These are phyloP conservation scores for Brettanomyces anomalus DNA, from an alignment of 805 yeast genomes.

Conservation along the genomic window DNA sequence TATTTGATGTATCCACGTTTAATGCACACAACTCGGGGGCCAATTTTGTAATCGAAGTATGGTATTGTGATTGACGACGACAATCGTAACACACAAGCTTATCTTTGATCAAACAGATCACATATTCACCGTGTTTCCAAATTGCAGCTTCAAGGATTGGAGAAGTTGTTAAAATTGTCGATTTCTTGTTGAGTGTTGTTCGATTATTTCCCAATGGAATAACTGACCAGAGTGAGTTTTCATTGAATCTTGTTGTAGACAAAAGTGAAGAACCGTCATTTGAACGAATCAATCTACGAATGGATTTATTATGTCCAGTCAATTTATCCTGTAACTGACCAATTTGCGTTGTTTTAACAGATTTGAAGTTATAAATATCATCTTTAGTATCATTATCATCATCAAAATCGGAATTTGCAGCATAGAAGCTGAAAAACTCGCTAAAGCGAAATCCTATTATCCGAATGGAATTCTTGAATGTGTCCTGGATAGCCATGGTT, in stretches of 20 bases:
- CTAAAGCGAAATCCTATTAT: slow-evolving; percentile 25
- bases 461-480: slow-evolving; percentile 25
- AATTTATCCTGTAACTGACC: slow-evolving; percentile 43
- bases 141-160: slow-evolving; percentile 42
- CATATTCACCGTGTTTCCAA: slow-evolving; percentile 36
- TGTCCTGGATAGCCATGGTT: slow-evolving; percentile 38
- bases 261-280: slow-evolving; percentile 53
- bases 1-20: slow-evolving; percentile 3
- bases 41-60: slow-evolving; percentile 15
- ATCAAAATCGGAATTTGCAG: slow-evolving; percentile 1
- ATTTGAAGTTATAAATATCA: not conserved
- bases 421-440: slow-evolving; percentile 20
- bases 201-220: slow-evolving; percentile 18
- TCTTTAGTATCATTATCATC: not conserved
- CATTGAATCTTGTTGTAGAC: slow-evolving; percentile 53
- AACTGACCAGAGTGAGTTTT: slow-evolving; percentile 54
- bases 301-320: slow-evolving; percentile 83
- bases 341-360: slow-evolving; percentile 6
- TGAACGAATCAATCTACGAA: slow-evolving; percentile 57
- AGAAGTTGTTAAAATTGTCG: slow-evolving; percentile 32
- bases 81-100: slow-evolving; percentile 58
- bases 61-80: slow-evolving; percentile 14
- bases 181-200: slow-evolving; percentile 26
- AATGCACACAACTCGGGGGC: slow-evolving; percentile 15
- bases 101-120: slow-evolving; percentile 36